phyloP scores from a whole-genome alignment of 768 basidiomycete genomes.

The Punctularia strigosozonata region DNA sequence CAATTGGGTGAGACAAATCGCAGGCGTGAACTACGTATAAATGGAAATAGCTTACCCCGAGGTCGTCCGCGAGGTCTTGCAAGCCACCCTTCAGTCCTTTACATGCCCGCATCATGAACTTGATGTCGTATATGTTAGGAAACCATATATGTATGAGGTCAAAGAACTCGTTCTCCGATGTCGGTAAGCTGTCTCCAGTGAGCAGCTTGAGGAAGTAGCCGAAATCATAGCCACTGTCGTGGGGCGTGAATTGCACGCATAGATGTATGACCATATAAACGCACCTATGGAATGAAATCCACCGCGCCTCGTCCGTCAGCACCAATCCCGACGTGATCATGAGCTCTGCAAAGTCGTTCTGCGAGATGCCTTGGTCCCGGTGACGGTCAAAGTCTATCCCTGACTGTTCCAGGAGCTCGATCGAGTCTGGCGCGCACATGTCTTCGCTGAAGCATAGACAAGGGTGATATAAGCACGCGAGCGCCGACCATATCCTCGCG shows the following conservation, averaged over 20 bases:
- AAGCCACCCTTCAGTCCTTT: constrained; percentile 79
- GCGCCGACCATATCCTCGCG: constrained; percentile 1
- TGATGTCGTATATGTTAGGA: constrained; percentile 94
- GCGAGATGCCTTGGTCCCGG: constrained; percentile 82
- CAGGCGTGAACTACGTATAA: constrained; percentile 1
- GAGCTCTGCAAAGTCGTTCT: constrained; percentile 92
- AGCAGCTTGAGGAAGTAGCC: constrained; percentile 96
- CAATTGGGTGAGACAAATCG: constrained; percentile 2
- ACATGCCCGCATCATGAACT: constrained; percentile 84
- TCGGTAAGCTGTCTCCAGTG: constrained; percentile 75
- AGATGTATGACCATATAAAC: constrained; percentile 14
- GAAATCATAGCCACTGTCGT: constrained; percentile 89
- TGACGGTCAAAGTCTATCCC: constrained; percentile 94
- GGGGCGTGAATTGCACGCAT: not conserved
- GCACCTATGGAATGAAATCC: constrained; percentile 98
- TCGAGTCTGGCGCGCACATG: constrained; percentile 97
- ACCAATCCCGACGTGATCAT: constrained; percentile 96
- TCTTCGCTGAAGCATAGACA: constrained; percentile 55
- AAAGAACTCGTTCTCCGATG: constrained; percentile 85
- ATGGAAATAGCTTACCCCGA: constrained; percentile 54
- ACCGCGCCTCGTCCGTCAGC: constrained; percentile 75
- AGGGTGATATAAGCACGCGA: constrained; percentile 9
- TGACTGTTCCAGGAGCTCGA: constrained; percentile 88
- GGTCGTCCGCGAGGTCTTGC: constrained; percentile 92
- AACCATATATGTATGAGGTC: constrained; percentile 85